Evolutionary conservation across 225 moss, liverwort and hornwort species (phyloP).

Genomic region (Sphagnum contortum): DNA sequence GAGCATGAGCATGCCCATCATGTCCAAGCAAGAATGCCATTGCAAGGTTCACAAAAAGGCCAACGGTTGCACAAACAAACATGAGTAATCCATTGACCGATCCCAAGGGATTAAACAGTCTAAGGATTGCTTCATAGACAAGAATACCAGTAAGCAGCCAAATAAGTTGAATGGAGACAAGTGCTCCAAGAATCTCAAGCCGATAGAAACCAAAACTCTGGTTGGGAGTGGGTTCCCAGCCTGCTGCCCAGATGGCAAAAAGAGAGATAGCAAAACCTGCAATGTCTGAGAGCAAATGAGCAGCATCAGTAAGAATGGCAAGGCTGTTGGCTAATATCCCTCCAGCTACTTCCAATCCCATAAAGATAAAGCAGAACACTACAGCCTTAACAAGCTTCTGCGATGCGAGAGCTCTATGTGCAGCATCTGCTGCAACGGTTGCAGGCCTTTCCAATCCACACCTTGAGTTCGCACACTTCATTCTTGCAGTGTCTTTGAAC

Average conservation of each 20-base stretch:
- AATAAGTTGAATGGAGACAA: slow-evolving; percentile 79
- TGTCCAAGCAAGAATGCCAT: slow-evolving; percentile 68
- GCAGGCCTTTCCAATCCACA: slow-evolving; percentile 17
- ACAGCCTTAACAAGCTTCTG: slow-evolving; percentile 47
- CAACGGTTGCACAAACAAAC: slow-evolving; percentile 54
- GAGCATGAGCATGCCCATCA: slow-evolving; percentile 7
- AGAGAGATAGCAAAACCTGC: slow-evolving; percentile 77
- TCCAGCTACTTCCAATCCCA: slow-evolving; percentile 63
- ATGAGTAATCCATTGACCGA: slow-evolving; percentile 50
- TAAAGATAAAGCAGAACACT: slow-evolving; percentile 54
- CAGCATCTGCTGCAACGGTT: slow-evolving; percentile 1
- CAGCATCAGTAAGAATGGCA: slow-evolving; percentile 72
- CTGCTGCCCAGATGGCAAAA: slow-evolving; percentile 83
- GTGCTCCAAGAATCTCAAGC: slow-evolving; percentile 72
- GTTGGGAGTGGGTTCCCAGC: slow-evolving; percentile 65
- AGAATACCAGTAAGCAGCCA: slow-evolving; percentile 78
- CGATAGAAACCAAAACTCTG: slow-evolving; percentile 69
- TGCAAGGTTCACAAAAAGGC: slow-evolving; percentile 59
- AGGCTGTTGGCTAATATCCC: slow-evolving; percentile 78
- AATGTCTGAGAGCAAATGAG: slow-evolving; percentile 79
- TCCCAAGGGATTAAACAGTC: slow-evolving; percentile 17
- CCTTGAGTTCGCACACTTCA: slow-evolving; percentile 20
- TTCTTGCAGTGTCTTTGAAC: not conserved
- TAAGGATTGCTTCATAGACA: slow-evolving; percentile 51
- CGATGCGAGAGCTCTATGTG: slow-evolving; percentile 35